Base-by-base conservation (phyloP, 148 eudicot species). In the Rhododendron simsii region DNA sequence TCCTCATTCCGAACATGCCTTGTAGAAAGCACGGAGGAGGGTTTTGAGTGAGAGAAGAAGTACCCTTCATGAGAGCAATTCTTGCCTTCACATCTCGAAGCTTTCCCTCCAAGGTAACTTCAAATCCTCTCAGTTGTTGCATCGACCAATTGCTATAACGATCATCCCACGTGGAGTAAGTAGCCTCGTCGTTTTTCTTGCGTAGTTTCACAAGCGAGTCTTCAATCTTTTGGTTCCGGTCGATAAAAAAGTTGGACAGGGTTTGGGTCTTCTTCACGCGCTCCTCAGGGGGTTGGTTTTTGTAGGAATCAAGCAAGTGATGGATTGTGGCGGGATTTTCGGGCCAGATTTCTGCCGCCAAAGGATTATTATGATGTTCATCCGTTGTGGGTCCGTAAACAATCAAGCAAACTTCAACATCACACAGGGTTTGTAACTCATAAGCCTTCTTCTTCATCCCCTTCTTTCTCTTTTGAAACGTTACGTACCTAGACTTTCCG, bases 371-470 rank as follows among this genome's bases (percentile, higher is more conserved):
- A 41, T 41, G 44, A 10, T 71, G 65, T 8, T 86, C 88, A 47
- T 71, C 21, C 4, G 2, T 37, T 20, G 35, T 69, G 0, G 93
- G 91, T 2, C 87, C 90, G 47, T 86, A 88, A 20, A 92, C 86
- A 74, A 92, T 82, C 80, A 89, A 85, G 84, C 92, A 87, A 1
- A 90, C 88, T 21, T 85, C 65, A 0, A 92, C 90, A 61, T 86
- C 91, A 53, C 92, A 91, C 0, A 91, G 87, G 8, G 90, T 87
- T 28, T 90, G 88, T 82, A 92, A 81, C 26, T 91, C 93, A 18
- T 82, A 44, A 2, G 90, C 65, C 73, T 92, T 91, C 82, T 90
- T 91, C 26, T 85, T 80, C 30, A 91, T 53, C 5, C 93, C 92
- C 20, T 87, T 87, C 78, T 87, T 90, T 69, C 94, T 76, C 74